These are phyloP conservation scores for Chalciporus chontae DNA, from an alignment of 768 basidiomycete genomes.

Conservation along the genomic window DNA sequence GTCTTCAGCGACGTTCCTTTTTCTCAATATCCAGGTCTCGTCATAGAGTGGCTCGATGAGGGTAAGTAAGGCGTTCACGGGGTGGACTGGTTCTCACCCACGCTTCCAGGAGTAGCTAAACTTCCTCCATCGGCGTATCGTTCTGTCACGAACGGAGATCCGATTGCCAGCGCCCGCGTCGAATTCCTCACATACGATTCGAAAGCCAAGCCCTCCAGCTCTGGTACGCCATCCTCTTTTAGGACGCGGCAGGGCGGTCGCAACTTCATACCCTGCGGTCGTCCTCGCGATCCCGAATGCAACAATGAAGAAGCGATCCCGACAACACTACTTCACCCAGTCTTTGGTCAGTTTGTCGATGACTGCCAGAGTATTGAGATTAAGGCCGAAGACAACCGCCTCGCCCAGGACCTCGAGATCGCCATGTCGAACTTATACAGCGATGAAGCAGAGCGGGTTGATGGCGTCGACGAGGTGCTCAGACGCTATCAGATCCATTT, in stretches of 20 bases:
- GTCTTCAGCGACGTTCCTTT: no score
- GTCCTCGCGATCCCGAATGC: not conserved
- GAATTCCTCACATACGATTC: not conserved
- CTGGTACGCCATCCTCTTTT: not conserved
- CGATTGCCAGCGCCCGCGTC: not conserved
- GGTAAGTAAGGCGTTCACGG: no score
- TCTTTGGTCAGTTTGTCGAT: conserved; percentile 11
- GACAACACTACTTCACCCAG: conserved; percentile 2
- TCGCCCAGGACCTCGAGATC: conserved; percentile 15
- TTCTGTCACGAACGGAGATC: not conserved
- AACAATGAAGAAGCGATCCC: conserved; percentile 1
- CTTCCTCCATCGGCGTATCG: not conserved
- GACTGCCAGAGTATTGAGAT: conserved; percentile 1
- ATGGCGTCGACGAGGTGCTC: conserved; percentile 7
- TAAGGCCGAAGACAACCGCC: conserved; percentile 3
- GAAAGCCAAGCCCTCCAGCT: not conserved
- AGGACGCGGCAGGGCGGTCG: not conserved
- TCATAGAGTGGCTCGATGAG: no score
- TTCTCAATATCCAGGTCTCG: no score
- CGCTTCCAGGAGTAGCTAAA: no score
- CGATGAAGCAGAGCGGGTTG: conserved; percentile 11
- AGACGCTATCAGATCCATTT: conserved; percentile 1
- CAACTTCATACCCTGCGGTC: not conserved
- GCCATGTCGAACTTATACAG: conserved; percentile 19
- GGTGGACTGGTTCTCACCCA: no score